phyloP scores from a whole-genome alignment of 305 asterid genomes.

The Andrographis paniculata region DNA sequence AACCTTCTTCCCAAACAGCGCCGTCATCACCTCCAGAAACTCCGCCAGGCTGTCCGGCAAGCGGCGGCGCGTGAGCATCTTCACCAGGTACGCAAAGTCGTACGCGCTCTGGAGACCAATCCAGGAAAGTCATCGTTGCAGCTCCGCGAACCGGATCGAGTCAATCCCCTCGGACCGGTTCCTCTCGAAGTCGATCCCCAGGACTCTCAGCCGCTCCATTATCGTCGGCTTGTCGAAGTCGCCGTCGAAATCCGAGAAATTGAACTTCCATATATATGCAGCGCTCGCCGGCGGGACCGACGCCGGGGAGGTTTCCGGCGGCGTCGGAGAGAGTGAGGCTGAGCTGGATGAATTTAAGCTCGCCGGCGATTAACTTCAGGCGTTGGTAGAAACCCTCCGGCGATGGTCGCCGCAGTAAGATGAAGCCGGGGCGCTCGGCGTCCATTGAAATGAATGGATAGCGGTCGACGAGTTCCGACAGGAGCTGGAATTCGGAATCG shows the following conservation, averaged over 20 bases:
- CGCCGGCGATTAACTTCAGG: slow-evolving; percentile 41
- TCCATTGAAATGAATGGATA: slow-evolving; percentile 69
- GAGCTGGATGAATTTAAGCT: slow-evolving; percentile 35
- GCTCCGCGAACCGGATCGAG: slow-evolving; percentile 37
- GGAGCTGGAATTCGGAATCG: slow-evolving; percentile 44
- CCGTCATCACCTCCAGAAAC: slow-evolving; percentile 24
- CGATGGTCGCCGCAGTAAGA: slow-evolving; percentile 21
- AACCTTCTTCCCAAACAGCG: slow-evolving; percentile 25
- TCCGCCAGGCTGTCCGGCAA: slow-evolving; percentile 27
- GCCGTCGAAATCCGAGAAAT: slow-evolving; percentile 45
- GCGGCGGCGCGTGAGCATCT: slow-evolving; percentile 32
- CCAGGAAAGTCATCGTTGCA: slow-evolving; percentile 46
- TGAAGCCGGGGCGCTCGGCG: slow-evolving; percentile 73
- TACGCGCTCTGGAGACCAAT: slow-evolving; percentile 57
- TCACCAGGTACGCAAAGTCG: slow-evolving; percentile 46
- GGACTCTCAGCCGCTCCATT: slow-evolving; percentile 29
- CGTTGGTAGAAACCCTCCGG: slow-evolving; percentile 27
- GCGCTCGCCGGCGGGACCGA: slow-evolving; percentile 19
- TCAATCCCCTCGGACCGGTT: slow-evolving; percentile 28
- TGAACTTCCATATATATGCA: slow-evolving; percentile 57
- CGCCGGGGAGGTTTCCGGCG: slow-evolving; percentile 35
- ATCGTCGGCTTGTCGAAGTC: slow-evolving; percentile 32
- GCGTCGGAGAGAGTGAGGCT: slow-evolving; percentile 49
- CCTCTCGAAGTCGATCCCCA: slow-evolving; percentile 39
- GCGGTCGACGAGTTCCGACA: slow-evolving; percentile 35